Base-by-base conservation (phyloP, 192 early-diverging fungal species). In the Obelidium mucronatum region DNA sequence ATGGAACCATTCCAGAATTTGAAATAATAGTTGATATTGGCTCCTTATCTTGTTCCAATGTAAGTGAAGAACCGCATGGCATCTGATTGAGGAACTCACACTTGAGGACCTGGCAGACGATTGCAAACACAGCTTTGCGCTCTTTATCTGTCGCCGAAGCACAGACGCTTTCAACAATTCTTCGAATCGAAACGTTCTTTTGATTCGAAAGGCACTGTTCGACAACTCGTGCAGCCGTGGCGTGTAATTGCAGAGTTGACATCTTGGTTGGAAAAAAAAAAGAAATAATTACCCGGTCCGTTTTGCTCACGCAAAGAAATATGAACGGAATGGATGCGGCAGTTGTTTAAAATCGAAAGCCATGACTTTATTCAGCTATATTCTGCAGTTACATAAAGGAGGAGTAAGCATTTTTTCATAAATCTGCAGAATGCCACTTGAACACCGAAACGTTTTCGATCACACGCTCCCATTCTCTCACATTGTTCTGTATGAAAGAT, bases 31-130 rank as follows among this genome's bases (percentile, higher is more conserved):
- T 37, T 15, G 35, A 26, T n/a, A 72, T 19, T 17, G 69, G 34
- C 1, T 72, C 69, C 37, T 42, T 72, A 54, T 39, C 8, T n/a
- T n/a, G n/a, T n/a, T n/a, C n/a, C n/a, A n/a, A n/a, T n/a, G n/a
- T n/a, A n/a, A n/a, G n/a, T 61, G 30, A 26, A 26, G 22, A 51
- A 31, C n/a, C 17, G 5, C n/a, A 3, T 28, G 19, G 59, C 24
- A 61, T 26, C 59, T 15, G 48, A 31, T 0, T 17, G 33, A 22
- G 15, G 48, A 22, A 61, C 59, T 28, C n/a, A n/a, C n/a, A n/a
- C 40, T 72, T 72, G 53, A 72, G 69, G 26, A 72, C 69, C 37
- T 72, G 69, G 30, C 69, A 72, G 33, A 72, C 69, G 56, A 72
- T 72, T 34, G 69, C 69, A 35, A 72, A 72, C 53, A 72, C 53